phyloP scores from a whole-genome alignment of 345 rosid species.

The Balakata baccata region DNA sequence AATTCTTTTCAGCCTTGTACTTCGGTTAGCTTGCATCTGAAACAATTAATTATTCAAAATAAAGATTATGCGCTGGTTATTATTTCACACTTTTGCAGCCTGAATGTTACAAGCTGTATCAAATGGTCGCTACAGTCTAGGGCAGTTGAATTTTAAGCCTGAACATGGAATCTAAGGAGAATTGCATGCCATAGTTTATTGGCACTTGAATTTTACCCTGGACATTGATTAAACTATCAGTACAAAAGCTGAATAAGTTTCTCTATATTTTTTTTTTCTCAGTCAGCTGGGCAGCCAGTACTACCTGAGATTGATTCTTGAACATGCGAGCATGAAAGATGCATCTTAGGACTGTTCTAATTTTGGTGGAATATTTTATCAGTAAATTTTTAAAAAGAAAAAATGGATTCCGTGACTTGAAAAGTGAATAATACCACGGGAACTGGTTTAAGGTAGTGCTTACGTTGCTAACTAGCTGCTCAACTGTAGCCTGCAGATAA shows the following conservation, averaged over 20 bases:
- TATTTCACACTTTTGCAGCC: not conserved
- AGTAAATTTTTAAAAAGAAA: not conserved
- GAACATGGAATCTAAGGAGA: not conserved
- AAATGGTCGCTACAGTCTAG: not conserved
- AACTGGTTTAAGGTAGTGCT: slow-evolving; percentile 21
- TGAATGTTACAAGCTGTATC: not conserved
- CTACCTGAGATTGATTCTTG: not conserved
- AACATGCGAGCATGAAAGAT: not conserved
- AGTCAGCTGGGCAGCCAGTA: not conserved
- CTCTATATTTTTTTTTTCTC: not conserved
- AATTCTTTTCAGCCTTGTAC: slow-evolving; percentile 71
- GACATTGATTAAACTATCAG: too few relatives aligned
- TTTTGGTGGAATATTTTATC: not conserved
- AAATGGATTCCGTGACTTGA: not conserved
- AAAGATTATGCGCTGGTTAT: not conserved
- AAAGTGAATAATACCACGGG: not conserved
- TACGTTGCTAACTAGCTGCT: slow-evolving; percentile 84
- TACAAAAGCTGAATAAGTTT: not conserved
- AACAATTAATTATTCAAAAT: slow-evolving; percentile 10
- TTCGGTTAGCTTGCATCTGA: slow-evolving; percentile 73
- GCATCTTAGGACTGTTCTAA: not conserved
- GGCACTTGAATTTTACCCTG: too few relatives aligned
- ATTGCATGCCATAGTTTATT: not conserved
- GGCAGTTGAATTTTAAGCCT: not conserved
- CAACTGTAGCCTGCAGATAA: slow-evolving; percentile 88